Percentiles rank a stretch among this genome's conserved stretches.
Evolutionary conservation across 371 early-diverging fungal species (phyloP).

Genomic region (Lichtheimia corymbifera): DNA sequence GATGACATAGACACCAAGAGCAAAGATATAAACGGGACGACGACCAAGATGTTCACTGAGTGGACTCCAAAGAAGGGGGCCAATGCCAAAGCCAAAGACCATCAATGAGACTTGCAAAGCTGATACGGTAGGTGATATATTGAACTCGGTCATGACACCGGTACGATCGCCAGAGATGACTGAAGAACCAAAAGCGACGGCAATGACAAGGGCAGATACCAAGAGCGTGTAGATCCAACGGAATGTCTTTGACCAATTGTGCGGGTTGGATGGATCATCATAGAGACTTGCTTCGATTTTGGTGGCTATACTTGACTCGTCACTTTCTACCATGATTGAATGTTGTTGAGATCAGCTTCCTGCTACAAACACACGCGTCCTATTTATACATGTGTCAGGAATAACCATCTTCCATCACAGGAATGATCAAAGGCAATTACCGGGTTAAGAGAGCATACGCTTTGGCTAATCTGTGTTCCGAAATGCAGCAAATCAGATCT

Average conservation of each 20-base stretch:
- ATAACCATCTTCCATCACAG: slow-evolving; percentile 1
- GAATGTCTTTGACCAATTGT: slow-evolving; percentile 34
- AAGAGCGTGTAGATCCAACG: slow-evolving; percentile 37
- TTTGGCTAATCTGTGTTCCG: background rate
- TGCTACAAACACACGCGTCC: background rate
- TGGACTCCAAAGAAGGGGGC: slow-evolving; percentile 52
- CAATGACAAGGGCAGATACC: slow-evolving; percentile 38
- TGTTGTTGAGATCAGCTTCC: background rate
- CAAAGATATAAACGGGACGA: slow-evolving; percentile 34
- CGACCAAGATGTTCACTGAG: slow-evolving; percentile 43
- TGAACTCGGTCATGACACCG: slow-evolving; percentile 31
- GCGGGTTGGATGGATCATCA: slow-evolving; percentile 44
- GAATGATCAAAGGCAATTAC: background rate
- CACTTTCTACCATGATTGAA: background rate
- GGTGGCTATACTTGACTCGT: background rate
- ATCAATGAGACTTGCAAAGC: slow-evolving; percentile 49
- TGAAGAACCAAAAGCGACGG: slow-evolving; percentile 46
- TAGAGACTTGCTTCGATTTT: background rate
- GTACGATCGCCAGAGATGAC: slow-evolving; percentile 33
- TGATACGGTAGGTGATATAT: slow-evolving; percentile 32
- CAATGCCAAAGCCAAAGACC: slow-evolving; percentile 46
- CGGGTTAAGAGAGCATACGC: background rate
- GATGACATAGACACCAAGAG: slow-evolving; percentile 32
- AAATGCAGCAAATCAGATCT: background rate
- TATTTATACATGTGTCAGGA: background rate